phyloP scores from a whole-genome alignment of 2,329 filamentous ascomycete species.

The Escovopsis sp. region DNA sequence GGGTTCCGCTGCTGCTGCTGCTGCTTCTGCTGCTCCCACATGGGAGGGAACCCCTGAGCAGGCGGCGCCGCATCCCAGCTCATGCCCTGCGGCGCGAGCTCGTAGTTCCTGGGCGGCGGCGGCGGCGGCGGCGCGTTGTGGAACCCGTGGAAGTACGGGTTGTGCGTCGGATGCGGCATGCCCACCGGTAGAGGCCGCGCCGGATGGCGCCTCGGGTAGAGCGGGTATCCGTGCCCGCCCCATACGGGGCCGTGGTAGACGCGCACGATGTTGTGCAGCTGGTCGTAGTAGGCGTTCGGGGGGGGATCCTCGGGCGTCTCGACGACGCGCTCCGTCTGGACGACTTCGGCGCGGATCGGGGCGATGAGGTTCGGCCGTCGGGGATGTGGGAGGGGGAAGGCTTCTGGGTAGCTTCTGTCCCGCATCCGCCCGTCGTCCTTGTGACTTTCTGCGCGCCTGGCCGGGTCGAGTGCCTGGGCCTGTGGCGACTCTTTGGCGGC shows the following conservation, averaged over 20 bases:
- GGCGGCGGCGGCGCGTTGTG: conserved; percentile 10
- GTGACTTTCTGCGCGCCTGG: not conserved
- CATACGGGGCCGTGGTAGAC: conserved; percentile 44
- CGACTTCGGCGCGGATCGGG: conserved; percentile 31
- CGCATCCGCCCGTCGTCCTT: not conserved
- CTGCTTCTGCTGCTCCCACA: conserved; percentile 3
- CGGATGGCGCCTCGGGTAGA: conserved; percentile 32
- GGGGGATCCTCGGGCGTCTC: conserved; percentile 37
- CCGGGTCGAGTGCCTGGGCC: not conserved
- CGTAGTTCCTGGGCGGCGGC: not conserved
- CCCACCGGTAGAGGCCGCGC: conserved; percentile 24
- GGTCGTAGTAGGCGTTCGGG: conserved; percentile 45
- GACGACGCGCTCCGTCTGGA: conserved; percentile 41
- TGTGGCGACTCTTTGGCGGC: not conserved
- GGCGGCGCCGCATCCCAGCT: conserved; percentile 11
- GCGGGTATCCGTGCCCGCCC: conserved; percentile 26
- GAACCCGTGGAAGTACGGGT: conserved; percentile 29
- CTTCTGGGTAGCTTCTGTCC: conserved; percentile 13
- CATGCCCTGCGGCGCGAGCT: conserved; percentile 16
- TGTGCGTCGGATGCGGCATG: conserved; percentile 27
- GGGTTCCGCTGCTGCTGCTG: not conserved
- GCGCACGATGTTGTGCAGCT: conserved; percentile 34
- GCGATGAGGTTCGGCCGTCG: conserved; percentile 31
- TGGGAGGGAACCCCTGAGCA: conserved; percentile 9
- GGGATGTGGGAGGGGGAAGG: conserved; percentile 15